Percentiles rank a stretch among this genome's conserved stretches.
Conservation (phyloP, 306 rosid species). For the Mimosa pudica region DNA sequence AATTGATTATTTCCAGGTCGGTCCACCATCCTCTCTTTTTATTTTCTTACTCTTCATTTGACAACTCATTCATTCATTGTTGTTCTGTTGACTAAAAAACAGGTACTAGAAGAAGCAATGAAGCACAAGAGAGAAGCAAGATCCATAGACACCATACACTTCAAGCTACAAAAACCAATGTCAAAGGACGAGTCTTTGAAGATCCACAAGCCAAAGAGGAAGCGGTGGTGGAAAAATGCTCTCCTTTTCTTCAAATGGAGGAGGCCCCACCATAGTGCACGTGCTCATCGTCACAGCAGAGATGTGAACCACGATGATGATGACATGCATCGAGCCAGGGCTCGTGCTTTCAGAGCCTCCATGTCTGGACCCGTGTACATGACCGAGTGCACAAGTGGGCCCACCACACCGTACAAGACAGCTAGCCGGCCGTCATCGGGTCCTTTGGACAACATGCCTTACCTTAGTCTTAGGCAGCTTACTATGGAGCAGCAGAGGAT, state of each 20-base stretch:
- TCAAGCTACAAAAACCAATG: slow-evolving; percentile 87
- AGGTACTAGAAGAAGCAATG: slow-evolving; percentile 90
- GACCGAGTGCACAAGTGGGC: slow-evolving; percentile 74
- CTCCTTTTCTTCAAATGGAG: slow-evolving; percentile 77
- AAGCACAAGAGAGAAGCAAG: slow-evolving; percentile 74
- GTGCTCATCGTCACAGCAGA: neutral
- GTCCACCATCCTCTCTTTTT: slow-evolving; percentile 27
- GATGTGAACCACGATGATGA: slow-evolving; percentile 19
- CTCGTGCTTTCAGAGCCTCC: slow-evolving; percentile 71
- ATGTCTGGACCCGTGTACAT: slow-evolving; percentile 83
- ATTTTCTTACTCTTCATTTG: neutral
- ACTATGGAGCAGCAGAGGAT: slow-evolving; percentile 74
- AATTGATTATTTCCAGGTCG: slow-evolving; percentile 89
- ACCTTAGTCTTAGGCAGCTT: slow-evolving; percentile 84
- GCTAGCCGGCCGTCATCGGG: slow-evolving; percentile 65
- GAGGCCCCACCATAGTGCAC: slow-evolving; percentile 38
- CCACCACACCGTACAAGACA: slow-evolving; percentile 61
- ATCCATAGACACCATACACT: slow-evolving; percentile 83
- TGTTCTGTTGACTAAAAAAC: neutral
- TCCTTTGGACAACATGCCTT: slow-evolving; percentile 72
- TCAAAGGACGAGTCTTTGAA: slow-evolving; percentile 68
- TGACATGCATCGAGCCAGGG: slow-evolving; percentile 74
- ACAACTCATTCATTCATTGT: neutral
- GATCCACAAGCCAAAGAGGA: slow-evolving; percentile 57
- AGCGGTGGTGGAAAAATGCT: slow-evolving; percentile 85